phyloP scores from a whole-genome alignment of 129 eudicot species.

The Helianthus tuberosus region DNA sequence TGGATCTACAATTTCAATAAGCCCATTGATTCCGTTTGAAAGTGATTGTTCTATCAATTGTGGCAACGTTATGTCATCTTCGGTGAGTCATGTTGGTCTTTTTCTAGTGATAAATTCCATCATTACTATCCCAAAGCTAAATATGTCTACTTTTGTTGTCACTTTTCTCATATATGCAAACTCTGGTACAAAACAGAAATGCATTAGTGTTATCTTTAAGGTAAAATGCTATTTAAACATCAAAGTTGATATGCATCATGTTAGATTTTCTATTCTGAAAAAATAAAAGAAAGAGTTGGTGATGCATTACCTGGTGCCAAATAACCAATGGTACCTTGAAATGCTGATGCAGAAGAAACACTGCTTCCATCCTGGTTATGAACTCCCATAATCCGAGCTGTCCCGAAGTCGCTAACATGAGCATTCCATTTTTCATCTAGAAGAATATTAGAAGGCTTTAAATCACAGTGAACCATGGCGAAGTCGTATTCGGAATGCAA shows the following conservation, averaged over 20 bases:
- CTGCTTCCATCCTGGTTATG: conserved; percentile 49
- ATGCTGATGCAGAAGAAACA: conserved; percentile 54
- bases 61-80: conserved; percentile 64
- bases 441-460: conserved; percentile 93
- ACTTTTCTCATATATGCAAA: conserved; percentile 80
- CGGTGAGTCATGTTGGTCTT: conserved; percentile 74
- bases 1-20: conserved; percentile 59
- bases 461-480: conserved; percentile 88
- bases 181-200: conserved; percentile 47
- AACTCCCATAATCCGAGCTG: conserved; percentile 77
- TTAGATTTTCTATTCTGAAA: background rate
- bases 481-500: conserved; percentile 83
- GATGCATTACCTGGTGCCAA: conserved; percentile 83
- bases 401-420: conserved; percentile 96
- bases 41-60: conserved; percentile 54
- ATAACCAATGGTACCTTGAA: conserved; percentile 97
- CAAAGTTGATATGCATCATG: too few relatives aligned
- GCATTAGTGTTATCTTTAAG: background rate
- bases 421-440: conserved; percentile 68
- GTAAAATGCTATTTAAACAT: too few relatives aligned
- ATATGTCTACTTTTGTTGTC: conserved; percentile 91
- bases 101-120: conserved; percentile 77
- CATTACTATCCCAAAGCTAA: conserved; percentile 81
- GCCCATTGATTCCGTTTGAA: conserved; percentile 37
- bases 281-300: background rate